Evolutionary conservation across 202 grass and related monocot species (phyloP), one percentile per base, ranked within the genome.

Genomic region (Sporobolus alterniflorus): DNA sequence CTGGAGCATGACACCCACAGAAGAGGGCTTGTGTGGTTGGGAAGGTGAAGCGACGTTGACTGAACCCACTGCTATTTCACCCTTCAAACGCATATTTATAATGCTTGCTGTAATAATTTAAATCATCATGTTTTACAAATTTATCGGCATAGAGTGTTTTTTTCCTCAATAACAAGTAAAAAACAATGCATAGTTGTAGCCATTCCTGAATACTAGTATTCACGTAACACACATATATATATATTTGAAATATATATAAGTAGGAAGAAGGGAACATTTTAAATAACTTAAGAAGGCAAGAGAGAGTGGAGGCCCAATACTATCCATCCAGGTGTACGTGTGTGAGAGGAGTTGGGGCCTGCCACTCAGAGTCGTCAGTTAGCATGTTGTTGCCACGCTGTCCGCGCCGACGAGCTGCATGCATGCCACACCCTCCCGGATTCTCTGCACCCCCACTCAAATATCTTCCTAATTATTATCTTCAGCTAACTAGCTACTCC

Each of bases 41-140:
- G 86, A 88, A 83, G 80, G 80, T 60, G 74, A 50, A 66, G 30
- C 49, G 74, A 88, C 66, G 86, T 50, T 79, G 64, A 82, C 54
- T 42, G 52, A 87, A 70, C 73, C 28, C 9, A 48, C 56, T 48
- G 21, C 1, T 67, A n/a, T 10, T 36, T 26, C 24, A 36, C 33
- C 50, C 41, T 32, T 1, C 41, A 33, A 61, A 61, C 3, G 9
- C 28, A 21, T 60, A 13, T 20, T 48, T 16, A 7, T 39, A 26
- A 21, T 29, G 1, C 5, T 7, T 28, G 61, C 34, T 36, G 47
- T 41, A 1, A 9, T 29, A 73, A 64, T 50, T 64, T 47, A 21
- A 9, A 24, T 1, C 26, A 24, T 55, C 5, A 80, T 11, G n/a
- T n/a, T n/a, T 8, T 48, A 43, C 6, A 47, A 17, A 21, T 51